A percentile compares a stretch with the other conserved stretches of the same genome.
phyloP scores from a whole-genome alignment of 306 rosid species.

The Fagus crenata region DNA sequence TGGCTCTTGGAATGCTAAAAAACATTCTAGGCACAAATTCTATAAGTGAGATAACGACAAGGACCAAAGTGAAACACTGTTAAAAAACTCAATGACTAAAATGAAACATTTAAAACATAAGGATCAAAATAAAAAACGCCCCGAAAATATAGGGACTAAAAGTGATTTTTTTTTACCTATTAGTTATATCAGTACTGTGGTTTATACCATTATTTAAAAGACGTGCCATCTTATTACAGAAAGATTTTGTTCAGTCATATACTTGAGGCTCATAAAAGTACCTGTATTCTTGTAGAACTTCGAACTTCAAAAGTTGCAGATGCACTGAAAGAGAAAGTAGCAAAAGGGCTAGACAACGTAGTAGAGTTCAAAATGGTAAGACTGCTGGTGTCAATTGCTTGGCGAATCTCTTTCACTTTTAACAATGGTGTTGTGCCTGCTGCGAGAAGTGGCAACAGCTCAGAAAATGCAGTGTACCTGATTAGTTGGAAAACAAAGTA shows the following conservation, averaged over 20 bases:
- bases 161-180: too few species aligned
- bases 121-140: too few species aligned
- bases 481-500: slow-evolving; percentile 17
- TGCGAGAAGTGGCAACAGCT: slow-evolving; percentile 87
- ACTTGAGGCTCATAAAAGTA: slow-evolving; percentile 26
- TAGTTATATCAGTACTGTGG: too few species aligned
- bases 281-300: slow-evolving; percentile 89
- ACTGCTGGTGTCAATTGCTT: slow-evolving; percentile 60
- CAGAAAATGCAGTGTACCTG: slow-evolving; percentile 95
- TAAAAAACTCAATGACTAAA: too few species aligned
- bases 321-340: slow-evolving; percentile 72
- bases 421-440: slow-evolving; percentile 70
- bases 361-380: slow-evolving; percentile 61
- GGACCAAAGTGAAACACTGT: too few species aligned
- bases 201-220: background rate
- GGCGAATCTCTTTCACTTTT: slow-evolving; percentile 72
- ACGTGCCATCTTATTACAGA: background rate
- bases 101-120: too few species aligned
- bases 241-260: slow-evolving; percentile 10
- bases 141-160: too few species aligned
- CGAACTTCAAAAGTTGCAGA: slow-evolving; percentile 88
- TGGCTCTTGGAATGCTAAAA: too few species aligned
- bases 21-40: too few species aligned
- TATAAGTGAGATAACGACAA: too few species aligned
- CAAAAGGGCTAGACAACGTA: slow-evolving; percentile 68